phyloP scores from a whole-genome alignment of 345 rosid species.

The Lenwebbia sp. region DNA sequence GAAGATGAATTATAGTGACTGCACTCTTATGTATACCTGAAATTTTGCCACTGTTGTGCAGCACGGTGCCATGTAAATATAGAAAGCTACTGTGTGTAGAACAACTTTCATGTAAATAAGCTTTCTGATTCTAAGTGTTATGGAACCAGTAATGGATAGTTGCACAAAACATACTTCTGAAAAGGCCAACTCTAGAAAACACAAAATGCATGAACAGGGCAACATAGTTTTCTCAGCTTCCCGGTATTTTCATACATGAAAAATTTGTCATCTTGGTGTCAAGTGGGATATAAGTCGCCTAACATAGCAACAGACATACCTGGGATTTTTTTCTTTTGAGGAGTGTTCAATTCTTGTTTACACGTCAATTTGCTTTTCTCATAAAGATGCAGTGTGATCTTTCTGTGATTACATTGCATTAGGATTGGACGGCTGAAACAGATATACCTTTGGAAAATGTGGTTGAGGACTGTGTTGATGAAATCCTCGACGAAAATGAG shows the following conservation, averaged over 20 bases:
- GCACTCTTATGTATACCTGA: not conserved
- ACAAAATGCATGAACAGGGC: not conserved
- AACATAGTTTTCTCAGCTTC: not conserved
- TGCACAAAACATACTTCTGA: not conserved
- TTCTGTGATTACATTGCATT: not conserved
- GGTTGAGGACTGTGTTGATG: conserved; percentile 92
- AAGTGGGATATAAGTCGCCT: not conserved
- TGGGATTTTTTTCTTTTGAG: not conserved
- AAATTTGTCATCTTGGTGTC: not conserved
- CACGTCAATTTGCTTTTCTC: not conserved
- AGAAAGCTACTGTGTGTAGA: not conserved
- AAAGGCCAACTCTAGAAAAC: not conserved
- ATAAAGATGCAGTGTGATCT: not conserved
- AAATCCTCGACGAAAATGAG: conserved; percentile 86
- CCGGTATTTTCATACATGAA: not conserved
- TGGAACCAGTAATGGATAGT: not conserved
- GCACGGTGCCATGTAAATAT: not conserved
- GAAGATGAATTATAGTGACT: not conserved
- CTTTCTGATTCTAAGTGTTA: not conserved
- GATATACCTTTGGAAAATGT: conserved; percentile 81
- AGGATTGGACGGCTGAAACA: conserved; percentile 11
- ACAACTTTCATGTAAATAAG: not conserved
- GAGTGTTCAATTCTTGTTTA: not conserved
- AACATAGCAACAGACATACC: not conserved
- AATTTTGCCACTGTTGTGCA: not conserved